Evolutionary conservation across 768 basidiomycete species (phyloP).

Genomic region (Mycena rosella): DNA sequence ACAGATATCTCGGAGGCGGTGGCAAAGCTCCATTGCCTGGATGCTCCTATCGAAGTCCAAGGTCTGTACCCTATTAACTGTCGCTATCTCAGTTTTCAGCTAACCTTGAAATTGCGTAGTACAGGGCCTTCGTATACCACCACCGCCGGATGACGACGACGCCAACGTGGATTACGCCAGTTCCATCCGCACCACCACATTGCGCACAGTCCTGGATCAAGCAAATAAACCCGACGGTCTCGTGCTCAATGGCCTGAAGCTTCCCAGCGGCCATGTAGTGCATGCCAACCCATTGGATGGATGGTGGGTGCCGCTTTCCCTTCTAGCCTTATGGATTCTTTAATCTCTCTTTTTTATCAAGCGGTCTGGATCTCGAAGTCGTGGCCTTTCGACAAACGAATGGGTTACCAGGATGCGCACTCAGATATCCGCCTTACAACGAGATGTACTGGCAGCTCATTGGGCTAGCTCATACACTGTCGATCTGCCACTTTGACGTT

Average conservation of each 20-base stretch:
- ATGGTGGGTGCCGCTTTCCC: background rate
- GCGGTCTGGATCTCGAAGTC: background rate
- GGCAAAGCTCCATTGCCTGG: background rate
- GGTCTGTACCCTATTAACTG: too few species aligned
- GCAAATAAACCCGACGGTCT: background rate
- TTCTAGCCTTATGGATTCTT: background rate
- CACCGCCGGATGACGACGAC: background rate
- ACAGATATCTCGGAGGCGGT: background rate
- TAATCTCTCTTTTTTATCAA: background rate
- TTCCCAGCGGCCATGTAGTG: background rate
- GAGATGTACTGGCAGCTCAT: background rate
- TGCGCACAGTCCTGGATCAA: background rate
- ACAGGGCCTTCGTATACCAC: background rate
- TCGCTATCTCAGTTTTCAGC: too few species aligned
- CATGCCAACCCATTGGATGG: background rate
- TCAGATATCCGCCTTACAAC: background rate
- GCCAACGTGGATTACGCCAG: background rate
- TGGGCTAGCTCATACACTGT: background rate
- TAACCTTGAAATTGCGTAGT: background rate
- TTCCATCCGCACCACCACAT: background rate
- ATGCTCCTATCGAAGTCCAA: background rate
- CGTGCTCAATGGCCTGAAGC: background rate
- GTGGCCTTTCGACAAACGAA: background rate
- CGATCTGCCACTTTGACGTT: too few species aligned
- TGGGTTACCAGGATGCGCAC: background rate